Evolutionary conservation across 768 basidiomycete genomes (phyloP).

Genomic region (Tulasnella sp.): DNA sequence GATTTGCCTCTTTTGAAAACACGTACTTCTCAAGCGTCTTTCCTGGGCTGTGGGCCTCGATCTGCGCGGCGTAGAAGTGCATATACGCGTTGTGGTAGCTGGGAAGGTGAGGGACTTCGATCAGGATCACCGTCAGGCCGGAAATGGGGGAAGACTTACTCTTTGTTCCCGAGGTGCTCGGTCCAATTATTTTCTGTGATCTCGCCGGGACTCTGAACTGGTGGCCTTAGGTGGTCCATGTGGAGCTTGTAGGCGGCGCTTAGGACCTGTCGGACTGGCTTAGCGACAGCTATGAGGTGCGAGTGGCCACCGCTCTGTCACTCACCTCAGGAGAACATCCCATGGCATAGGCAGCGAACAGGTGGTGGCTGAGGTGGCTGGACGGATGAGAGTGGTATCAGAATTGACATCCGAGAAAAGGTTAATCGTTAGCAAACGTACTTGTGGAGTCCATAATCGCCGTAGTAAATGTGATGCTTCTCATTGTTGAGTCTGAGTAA

Average conservation of each 20-base stretch:
- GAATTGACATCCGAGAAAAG: neutral
- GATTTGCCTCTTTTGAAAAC: conserved; percentile 53
- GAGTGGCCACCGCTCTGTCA: too few species aligned
- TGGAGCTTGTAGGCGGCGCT: conserved; percentile 44
- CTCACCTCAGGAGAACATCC: conserved; percentile 48
- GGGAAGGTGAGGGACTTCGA: neutral
- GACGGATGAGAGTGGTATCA: neutral
- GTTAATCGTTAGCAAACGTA: neutral
- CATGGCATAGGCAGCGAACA: conserved; percentile 57
- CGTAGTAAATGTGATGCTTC: conserved; percentile 39
- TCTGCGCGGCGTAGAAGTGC: conserved; percentile 49
- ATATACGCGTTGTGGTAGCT: conserved; percentile 61
- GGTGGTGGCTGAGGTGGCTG: conserved; percentile 57
- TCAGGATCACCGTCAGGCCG: neutral
- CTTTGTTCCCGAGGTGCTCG: conserved; percentile 55
- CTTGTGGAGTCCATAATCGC: neutral
- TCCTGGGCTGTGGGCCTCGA: conserved; percentile 46
- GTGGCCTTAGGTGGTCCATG: conserved; percentile 42
- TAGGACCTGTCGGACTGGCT: neutral
- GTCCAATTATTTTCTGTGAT: conserved; percentile 51
- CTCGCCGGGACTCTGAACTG: conserved; percentile 45
- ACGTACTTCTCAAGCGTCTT: conserved; percentile 57
- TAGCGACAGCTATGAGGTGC: conserved; percentile 34
- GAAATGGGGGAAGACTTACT: conserved; percentile 38
- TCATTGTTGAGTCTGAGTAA: conserved; percentile 40